Conservation (phyloP, 2,329 filamentous ascomycete genomes). For the Colletotrichum liaoningense region DNA sequence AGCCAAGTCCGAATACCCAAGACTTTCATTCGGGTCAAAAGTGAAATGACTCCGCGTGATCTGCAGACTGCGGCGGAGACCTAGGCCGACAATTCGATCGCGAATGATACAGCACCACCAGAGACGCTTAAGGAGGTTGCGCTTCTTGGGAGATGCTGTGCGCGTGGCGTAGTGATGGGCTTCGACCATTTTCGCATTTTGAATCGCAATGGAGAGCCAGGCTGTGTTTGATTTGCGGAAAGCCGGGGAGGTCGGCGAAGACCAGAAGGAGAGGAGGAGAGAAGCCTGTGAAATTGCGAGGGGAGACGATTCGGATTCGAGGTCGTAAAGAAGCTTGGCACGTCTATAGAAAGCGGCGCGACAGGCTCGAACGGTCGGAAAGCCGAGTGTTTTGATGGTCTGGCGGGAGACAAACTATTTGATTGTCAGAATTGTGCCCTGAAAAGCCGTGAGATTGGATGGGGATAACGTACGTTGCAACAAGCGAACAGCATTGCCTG, state of each 20-base stretch:
- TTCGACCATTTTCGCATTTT: conserved; percentile 59
- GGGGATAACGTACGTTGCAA: conserved; percentile 48
- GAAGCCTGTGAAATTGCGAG: conserved; percentile 54
- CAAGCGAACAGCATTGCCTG: conserved; percentile 58
- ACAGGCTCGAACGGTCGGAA: conserved; percentile 54
- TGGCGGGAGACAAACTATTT: conserved; percentile 52
- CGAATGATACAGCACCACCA: conserved; percentile 68
- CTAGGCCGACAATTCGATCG: conserved; percentile 61
- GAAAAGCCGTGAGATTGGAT: not conserved
- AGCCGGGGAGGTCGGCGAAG: conserved; percentile 43
- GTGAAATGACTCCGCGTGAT: conserved; percentile 60
- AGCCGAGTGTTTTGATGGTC: conserved; percentile 55
- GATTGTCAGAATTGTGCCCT: not conserved
- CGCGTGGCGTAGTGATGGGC: conserved; percentile 53
- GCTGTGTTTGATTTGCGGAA: conserved; percentile 54
- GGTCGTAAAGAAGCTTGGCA: conserved; percentile 54
- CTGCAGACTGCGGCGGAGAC: conserved; percentile 62
- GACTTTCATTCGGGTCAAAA: conserved; percentile 48
- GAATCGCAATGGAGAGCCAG: conserved; percentile 62
- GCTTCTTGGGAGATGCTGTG: conserved; percentile 48
- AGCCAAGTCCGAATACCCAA: conserved; percentile 56
- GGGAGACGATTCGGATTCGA: conserved; percentile 56
- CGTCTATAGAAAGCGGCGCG: conserved; percentile 56
- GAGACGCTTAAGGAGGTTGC: conserved; percentile 58
- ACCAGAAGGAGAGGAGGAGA: conserved; percentile 57